Base-by-base conservation (phyloP, 164 flowering plant species). In the Macadamia tetraphylla region DNA sequence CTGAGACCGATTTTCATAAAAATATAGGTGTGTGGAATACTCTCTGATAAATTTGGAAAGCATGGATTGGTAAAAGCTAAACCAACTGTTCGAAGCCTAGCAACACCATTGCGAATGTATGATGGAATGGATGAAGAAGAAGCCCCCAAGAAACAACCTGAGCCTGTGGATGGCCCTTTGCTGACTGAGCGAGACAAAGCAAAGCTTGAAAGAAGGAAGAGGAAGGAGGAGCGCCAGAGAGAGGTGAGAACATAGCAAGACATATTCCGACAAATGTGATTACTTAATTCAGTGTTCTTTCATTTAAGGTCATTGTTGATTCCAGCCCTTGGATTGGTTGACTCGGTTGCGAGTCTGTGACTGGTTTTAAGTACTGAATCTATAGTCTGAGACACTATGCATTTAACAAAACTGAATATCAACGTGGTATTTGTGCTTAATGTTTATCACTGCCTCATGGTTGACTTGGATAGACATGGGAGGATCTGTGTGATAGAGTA, bases 191-290 rank as follows among this genome's bases (percentile, higher is more conserved):
- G 99, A 9, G 99, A 95, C 66, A 67, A 71, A 66, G 70, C 74
- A 42, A 95, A 95, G 77, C 71, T 92, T 64, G 98, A 90, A 67
- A 87, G 99, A 75, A 85, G 79, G 67, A 95, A 95, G 82, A 84
- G 98, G 75, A 92, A 95, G 79, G 98, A 95, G 0, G 99, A 95
- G 53, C 91, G 99, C 3, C 94, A 92, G 68, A 81, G 99, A 80
- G 99, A 95, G 94, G 99, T 92, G 60, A 64, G 63, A 43, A 15
- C 17, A 29, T 57, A 51, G 3, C 64, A 58, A 35, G 60, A 23
- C 13, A 13, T 18, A 31, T 30, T 12, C 35, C 13, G 32, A 56
- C 32, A 31, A 29, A 9, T 46, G 12, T 58, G 32, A 29, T 31
- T 44, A 2, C 55, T 67, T 44, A 7, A 58, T 7, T 58, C 46